Base-by-base conservation (phyloP, 2,329 filamentous ascomycete genomes). In the Colletotrichum sojae region DNA sequence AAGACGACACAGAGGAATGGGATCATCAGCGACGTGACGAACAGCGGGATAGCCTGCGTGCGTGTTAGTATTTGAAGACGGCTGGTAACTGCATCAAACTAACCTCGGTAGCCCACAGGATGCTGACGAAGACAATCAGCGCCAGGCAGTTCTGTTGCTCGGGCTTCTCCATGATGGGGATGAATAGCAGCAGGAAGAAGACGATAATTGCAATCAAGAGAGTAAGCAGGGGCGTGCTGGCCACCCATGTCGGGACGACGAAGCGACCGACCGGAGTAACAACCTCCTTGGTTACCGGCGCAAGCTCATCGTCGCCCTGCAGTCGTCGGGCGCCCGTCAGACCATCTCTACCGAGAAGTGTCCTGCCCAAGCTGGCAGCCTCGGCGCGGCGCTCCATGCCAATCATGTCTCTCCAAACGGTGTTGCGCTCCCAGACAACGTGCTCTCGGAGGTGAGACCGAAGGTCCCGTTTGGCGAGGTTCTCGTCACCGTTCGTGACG, bases 351-450 rank as follows among this genome's bases (percentile, higher is more conserved):
- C 95, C 95, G 2, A 98, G 88, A 63, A 98, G 85, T 0, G 94
- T 93, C 72, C 92, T 90, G 22, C 96, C 96, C 72, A 99, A 87
- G 74, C 95, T 96, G 9, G 95, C 95, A 9, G 96, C 97, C 81
- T 98, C 95, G 1, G 94, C 94, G 77, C 97, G 95, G 22, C 96
- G 89, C 83, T 99, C 97, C 74, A 99, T 95, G 61, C 95, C 96
- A 78, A 99, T 99, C 89, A 99, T 96, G 75, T 99, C 96, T 82
- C 97, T 88, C 96, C 96, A 99, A 18, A 99, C 96, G 0, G 96
- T 99, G 78, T 99, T 99, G 66, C 96, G 89, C 80, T 99, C 97
- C 97, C 96, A 99, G 0, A 98, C 95, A 20, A 99, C 95, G 79
- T 99, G 96, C 81, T 99, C 97, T 66, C 96, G 88, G 27, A 99